phyloP scores from a whole-genome alignment of 805 yeast genomes.

The Henningerozyma blattae region DNA sequence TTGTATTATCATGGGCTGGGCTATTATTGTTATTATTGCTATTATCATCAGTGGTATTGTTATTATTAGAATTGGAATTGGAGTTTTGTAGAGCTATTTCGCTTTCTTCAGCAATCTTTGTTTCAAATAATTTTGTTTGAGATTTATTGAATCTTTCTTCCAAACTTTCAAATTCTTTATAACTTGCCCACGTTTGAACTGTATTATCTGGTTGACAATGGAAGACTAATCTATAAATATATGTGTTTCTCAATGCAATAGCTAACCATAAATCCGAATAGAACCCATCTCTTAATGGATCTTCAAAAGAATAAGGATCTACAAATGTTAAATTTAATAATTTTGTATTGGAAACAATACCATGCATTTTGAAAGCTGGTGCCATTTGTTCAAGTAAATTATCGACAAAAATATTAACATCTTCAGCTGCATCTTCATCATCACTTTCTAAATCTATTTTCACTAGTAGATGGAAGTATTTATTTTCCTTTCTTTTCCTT shows the following conservation, averaged over 20 bases:
- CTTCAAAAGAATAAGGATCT: constrained; percentile 83
- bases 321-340: constrained; percentile 35
- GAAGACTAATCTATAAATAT: constrained; percentile 71
- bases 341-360: constrained; percentile 1
- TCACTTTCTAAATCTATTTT: too few relatives aligned
- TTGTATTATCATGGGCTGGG: neutral
- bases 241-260: constrained; percentile 73
- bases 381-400: constrained; percentile 16
- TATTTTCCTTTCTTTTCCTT: too few relatives aligned
- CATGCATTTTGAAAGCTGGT: constrained; percentile 10
- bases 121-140: constrained; percentile 21
- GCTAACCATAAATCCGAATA: constrained; percentile 79
- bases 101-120: constrained; percentile 14
- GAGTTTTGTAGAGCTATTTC: too few relatives aligned
- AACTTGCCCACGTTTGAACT: constrained; percentile 85
- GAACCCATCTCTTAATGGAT: constrained; percentile 74
- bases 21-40: constrained; percentile 1
- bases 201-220: constrained; percentile 91
- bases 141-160: constrained; percentile 39
- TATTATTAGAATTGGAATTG: too few relatives aligned
- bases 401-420: constrained; percentile 10
- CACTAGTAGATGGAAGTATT: too few relatives aligned
- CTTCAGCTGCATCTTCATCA: constrained; percentile 19
- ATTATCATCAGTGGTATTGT: neutral
- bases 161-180: constrained; percentile 55